These are phyloP conservation scores for Thraustochytrium sp. DNA, from an alignment of 352 stramenopile species.

Conservation along the genomic window DNA sequence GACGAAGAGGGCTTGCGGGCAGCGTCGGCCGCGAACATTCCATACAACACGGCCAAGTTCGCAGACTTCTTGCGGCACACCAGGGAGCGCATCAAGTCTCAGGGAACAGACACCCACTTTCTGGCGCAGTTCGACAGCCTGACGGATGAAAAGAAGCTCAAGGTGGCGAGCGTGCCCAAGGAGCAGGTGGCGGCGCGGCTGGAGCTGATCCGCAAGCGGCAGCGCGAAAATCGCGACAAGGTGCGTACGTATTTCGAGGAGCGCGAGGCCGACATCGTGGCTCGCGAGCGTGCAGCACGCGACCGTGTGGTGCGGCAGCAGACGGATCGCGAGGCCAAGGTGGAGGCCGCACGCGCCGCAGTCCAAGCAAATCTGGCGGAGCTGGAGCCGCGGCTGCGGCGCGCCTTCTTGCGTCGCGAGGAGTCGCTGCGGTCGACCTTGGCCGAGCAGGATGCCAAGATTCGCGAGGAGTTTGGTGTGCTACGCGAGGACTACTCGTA, in stretches of 20 bases:
- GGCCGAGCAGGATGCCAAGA: neutral
- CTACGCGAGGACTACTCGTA: neutral
- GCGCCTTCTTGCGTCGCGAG: neutral
- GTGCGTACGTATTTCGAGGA: neutral
- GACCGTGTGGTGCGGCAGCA: neutral
- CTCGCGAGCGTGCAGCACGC: neutral
- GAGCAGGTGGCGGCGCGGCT: neutral
- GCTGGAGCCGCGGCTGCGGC: neutral
- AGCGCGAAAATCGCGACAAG: neutral
- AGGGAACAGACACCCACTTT: neutral
- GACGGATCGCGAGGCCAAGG: neutral
- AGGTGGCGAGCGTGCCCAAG: constrained; percentile 23
- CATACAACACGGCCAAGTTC: neutral
- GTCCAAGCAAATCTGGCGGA: neutral
- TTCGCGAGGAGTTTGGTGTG: neutral
- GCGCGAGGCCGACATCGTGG: neutral
- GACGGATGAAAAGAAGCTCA: neutral
- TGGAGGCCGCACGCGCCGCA: neutral
- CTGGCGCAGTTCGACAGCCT: neutral
- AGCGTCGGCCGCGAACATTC: neutral
- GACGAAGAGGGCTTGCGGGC: neutral
- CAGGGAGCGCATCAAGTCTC: neutral
- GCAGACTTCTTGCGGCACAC: neutral
- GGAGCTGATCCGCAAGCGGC: neutral
- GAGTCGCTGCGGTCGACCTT: neutral